Evolutionary conservation across 2,329 filamentous ascomycete genomes (phyloP).

Genomic region (Paraconiothyrium brasiliense): DNA sequence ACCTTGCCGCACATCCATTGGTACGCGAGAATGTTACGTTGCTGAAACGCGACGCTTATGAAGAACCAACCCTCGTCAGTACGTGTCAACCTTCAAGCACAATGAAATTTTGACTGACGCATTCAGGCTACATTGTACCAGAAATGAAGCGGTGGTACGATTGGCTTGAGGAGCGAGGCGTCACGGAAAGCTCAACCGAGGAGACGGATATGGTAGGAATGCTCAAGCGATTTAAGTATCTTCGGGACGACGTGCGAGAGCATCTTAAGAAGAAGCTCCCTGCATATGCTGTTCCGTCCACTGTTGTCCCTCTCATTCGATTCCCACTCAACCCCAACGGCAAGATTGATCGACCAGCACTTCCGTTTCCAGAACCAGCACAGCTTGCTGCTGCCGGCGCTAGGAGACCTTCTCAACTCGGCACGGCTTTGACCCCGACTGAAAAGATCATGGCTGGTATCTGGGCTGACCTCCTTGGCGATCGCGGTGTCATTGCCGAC

Average conservation of each 20-base stretch:
- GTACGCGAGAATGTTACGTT: slow-evolving; percentile 88
- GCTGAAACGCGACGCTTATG: slow-evolving; percentile 81
- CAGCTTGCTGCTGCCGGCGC: slow-evolving; percentile 68
- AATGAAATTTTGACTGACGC: slow-evolving; percentile 11
- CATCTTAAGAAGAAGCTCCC: slow-evolving; percentile 77
- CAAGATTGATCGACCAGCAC: slow-evolving; percentile 80
- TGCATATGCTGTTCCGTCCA: slow-evolving; percentile 76
- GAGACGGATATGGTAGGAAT: slow-evolving; percentile 63
- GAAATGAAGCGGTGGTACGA: slow-evolving; percentile 77
- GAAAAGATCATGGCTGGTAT: slow-evolving; percentile 74
- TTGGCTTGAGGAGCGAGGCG: slow-evolving; percentile 65
- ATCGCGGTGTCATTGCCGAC: slow-evolving; percentile 69
- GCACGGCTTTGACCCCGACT: slow-evolving; percentile 63
- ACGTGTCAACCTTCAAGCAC: slow-evolving; percentile 22
- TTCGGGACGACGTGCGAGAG: slow-evolving; percentile 69
- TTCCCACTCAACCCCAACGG: slow-evolving; percentile 72
- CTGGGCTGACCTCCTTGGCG: slow-evolving; percentile 75
- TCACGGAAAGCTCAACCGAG: slow-evolving; percentile 51
- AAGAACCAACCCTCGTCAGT: slow-evolving; percentile 86
- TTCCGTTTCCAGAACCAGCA: slow-evolving; percentile 82
- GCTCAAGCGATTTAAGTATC: slow-evolving; percentile 68
- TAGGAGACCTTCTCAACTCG: slow-evolving; percentile 55
- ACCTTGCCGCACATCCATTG: slow-evolving; percentile 77
- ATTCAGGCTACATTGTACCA: slow-evolving; percentile 77
- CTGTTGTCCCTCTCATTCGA: slow-evolving; percentile 76